Conservation (phyloP, 352 stramenopile genomes). For the Phytophthora ramorum region DNA sequence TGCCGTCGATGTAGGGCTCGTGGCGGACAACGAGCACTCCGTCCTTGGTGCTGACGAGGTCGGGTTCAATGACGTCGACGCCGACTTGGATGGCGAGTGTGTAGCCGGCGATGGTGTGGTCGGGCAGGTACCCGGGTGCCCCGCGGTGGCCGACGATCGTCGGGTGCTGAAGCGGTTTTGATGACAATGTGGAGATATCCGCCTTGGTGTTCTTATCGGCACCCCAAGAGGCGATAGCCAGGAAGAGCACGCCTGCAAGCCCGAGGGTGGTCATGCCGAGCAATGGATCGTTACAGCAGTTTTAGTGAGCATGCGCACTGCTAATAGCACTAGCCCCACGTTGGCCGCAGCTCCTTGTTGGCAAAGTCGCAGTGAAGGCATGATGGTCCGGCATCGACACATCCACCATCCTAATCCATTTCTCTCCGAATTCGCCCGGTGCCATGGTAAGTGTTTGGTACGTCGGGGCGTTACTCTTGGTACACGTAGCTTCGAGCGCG, state of each 20-base stretch:
- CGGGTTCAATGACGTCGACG: constrained; percentile 93
- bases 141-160: constrained; percentile 87
- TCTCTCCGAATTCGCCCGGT: background rate
- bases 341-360: background rate
- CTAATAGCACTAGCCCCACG: background rate
- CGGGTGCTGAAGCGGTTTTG: constrained; percentile 46
- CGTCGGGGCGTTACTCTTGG: constrained; percentile 1
- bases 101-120: constrained; percentile 92
- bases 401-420: background rate
- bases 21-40: constrained; percentile 86
- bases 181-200: too few relatives aligned
- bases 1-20: constrained; percentile 89
- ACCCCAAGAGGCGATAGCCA: too few relatives aligned
- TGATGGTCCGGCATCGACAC: background rate
- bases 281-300: too few relatives aligned
- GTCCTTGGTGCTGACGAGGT: constrained; percentile 91
- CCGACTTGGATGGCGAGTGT: constrained; percentile 89
- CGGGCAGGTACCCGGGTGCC: constrained; percentile 89
- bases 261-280: too few relatives aligned
- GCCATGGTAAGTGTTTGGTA: constrained; percentile 14
- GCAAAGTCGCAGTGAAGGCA: background rate
- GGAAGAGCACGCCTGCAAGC: too few relatives aligned
- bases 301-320: too few relatives aligned
- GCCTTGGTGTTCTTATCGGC: too few relatives aligned
- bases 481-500: background rate